These are phyloP conservation scores for Penicillium antarcticum DNA, from an alignment of 495 filamentous ascomycete species.

Conservation along the genomic window DNA sequence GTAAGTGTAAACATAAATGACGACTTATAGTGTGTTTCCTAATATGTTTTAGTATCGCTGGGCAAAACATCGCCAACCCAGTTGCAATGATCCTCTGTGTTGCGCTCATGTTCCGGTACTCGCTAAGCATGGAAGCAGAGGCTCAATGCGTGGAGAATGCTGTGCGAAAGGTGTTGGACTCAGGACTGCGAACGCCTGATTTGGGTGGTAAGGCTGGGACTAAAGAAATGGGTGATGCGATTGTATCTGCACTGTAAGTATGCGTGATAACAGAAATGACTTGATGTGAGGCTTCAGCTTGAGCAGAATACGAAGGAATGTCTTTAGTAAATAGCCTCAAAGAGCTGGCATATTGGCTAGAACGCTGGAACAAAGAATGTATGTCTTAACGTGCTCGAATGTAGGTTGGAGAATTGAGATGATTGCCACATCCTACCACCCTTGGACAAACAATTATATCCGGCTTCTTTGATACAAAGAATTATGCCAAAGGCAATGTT, in stretches of 20 bases:
- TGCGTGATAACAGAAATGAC: constrained; percentile 14
- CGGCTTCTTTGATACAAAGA: not conserved
- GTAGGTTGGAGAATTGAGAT: too few species aligned
- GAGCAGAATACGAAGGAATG: too few species aligned
- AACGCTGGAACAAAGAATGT: too few species aligned
- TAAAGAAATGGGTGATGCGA: constrained; percentile 76
- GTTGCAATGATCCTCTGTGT: constrained; percentile 81
- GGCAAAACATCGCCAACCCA: constrained; percentile 54
- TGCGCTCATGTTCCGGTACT: constrained; percentile 91
- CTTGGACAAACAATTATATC: not conserved
- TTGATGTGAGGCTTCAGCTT: too few species aligned
- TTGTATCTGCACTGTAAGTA: constrained; percentile 64
- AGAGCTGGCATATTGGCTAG: too few species aligned
- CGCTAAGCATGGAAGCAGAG: constrained; percentile 69
- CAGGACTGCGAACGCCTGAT: constrained; percentile 71
- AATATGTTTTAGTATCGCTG: constrained; percentile 26
- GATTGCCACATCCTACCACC: too few species aligned
- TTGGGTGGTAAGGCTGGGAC: constrained; percentile 72
- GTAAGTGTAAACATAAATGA: constrained; percentile 17
- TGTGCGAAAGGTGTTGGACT: constrained; percentile 72
- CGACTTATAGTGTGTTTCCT: not conserved
- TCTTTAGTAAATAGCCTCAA: too few species aligned
- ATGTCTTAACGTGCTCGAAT: too few species aligned
- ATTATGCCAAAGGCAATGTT: not conserved
- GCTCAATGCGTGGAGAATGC: constrained; percentile 76